phyloP scores from a whole-genome alignment of 805 yeast genomes.

The Kodamaea restingae region DNA sequence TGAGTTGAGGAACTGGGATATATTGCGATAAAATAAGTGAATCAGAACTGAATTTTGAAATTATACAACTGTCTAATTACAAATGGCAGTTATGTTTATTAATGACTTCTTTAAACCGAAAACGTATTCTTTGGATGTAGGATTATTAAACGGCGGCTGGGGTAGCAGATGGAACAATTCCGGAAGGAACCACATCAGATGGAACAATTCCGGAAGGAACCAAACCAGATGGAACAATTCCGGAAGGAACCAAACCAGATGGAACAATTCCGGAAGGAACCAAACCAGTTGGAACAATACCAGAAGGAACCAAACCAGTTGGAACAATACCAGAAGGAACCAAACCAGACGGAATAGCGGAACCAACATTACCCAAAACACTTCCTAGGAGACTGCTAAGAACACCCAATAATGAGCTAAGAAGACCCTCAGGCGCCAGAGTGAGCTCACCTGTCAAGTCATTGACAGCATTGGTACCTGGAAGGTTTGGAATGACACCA shows the following conservation, averaged over 20 bases:
- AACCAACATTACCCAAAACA: background rate
- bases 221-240: constrained; percentile 1
- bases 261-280: constrained; percentile 2
- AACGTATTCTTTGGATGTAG: too few species aligned
- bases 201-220: constrained; percentile 3
- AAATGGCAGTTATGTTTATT: too few species aligned
- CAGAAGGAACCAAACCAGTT: constrained; percentile 1
- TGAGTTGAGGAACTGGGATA: too few species aligned
- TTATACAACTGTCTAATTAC: too few species aligned
- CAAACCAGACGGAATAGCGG: constrained; percentile 1
- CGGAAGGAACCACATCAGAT: background rate
- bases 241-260: constrained; percentile 1
- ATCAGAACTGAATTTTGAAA: too few species aligned
- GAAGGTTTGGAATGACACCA: constrained; percentile 1
- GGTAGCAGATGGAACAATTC: constrained; percentile 1
- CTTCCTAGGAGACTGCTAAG: constrained; percentile 1
- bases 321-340: constrained; percentile 2
- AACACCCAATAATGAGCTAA: background rate
- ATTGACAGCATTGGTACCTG: background rate
- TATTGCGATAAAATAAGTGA: too few species aligned
- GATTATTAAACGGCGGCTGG: background rate
- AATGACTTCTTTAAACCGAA: too few species aligned
- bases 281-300: constrained; percentile 2
- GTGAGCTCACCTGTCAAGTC: background rate
- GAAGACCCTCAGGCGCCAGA: background rate